Base-by-base conservation (phyloP, 345 rosid species). In the Tarenaya hassleriana region DNA sequence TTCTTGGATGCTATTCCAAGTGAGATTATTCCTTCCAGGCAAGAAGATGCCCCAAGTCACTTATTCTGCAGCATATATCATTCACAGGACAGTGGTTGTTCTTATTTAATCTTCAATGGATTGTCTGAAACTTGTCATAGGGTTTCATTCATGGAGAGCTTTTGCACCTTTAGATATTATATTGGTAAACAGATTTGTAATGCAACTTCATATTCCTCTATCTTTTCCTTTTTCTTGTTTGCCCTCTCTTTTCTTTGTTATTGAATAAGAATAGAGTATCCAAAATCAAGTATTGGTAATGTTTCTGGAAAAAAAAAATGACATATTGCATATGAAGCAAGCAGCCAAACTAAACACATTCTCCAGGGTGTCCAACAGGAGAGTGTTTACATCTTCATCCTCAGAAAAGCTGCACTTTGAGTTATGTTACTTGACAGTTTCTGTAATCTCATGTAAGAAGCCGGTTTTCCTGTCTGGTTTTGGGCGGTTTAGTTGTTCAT, bases 401-500 rank as follows among this genome's bases (percentile, higher is more conserved):
- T 27, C 41, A 34, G 29, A 24, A n/a, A n/a, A n/a, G n/a, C n/a
- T n/a, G n/a, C n/a, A n/a, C n/a, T n/a, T n/a, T n/a, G n/a, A 24
- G 29, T 24, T 24, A 24, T 2, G 7, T 49, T 16, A 56, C 44
- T 24, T 24, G 2, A 24, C 29, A 24, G 29, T 24, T n/a, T 24
- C 29, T 24, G 29, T 2, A 24, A 24, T 2, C 29, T 24, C 5
- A 24, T n/a, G n/a, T n/a, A n/a, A n/a, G n/a, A n/a, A n/a, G n/a
- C n/a, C n/a, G n/a, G n/a, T n/a, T n/a, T n/a, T n/a, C n/a, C n/a
- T n/a, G n/a, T n/a, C n/a, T n/a, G n/a, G 5, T 24, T 24, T 24
- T 24, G 3, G 2, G 29, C 5, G 29, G 5, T 24, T 55, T 55
- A 84, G 60, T 74, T 75, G 57, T 86, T 78, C 80, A 70, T 68